Evolutionary conservation across 163 green algal genomes (phyloP).

Genomic region (Scenedesmus sp.): DNA sequence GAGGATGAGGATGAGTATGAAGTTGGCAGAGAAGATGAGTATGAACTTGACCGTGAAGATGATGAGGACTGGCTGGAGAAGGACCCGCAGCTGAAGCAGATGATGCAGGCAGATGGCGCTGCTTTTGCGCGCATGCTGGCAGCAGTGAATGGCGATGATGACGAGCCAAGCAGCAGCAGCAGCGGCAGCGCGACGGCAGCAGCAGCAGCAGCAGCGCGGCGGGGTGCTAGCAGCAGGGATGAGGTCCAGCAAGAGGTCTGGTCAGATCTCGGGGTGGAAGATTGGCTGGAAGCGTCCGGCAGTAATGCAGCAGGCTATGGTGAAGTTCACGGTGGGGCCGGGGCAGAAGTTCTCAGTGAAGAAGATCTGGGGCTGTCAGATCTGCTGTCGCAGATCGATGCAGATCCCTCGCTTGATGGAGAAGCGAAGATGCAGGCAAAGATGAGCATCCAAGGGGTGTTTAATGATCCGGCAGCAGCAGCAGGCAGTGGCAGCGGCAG

Average conservation of each 20-base stretch:
- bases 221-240: background rate
- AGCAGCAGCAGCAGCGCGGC: conserved; percentile 18
- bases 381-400: conserved; percentile 28
- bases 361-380: conserved; percentile 12
- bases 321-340: background rate
- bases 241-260: conserved; percentile 4
- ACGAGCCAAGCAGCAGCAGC: conserved; percentile 8
- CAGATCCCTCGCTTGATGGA: conserved; percentile 18
- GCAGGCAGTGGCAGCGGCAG: background rate
- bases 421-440: conserved; percentile 30
- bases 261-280: background rate
- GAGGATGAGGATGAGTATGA: conserved; percentile 20
- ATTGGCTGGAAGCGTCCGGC: conserved; percentile 27
- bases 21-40: conserved; percentile 8
- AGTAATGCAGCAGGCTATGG: background rate
- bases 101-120: conserved; percentile 22
- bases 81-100: conserved; percentile 8
- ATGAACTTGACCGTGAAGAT: conserved; percentile 19
- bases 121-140: conserved; percentile 29
- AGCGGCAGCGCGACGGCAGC: background rate
- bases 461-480: conserved; percentile 40
- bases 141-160: conserved; percentile 9
- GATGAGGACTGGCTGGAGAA: conserved; percentile 5
- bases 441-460: conserved; percentile 45
- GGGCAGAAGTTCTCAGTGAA: background rate